A percentile compares a stretch with the other conserved stretches of the same genome.
Evolutionary conservation across 192 early-diverging fungal species (phyloP).

Genomic region (Coemansia sp.): DNA sequence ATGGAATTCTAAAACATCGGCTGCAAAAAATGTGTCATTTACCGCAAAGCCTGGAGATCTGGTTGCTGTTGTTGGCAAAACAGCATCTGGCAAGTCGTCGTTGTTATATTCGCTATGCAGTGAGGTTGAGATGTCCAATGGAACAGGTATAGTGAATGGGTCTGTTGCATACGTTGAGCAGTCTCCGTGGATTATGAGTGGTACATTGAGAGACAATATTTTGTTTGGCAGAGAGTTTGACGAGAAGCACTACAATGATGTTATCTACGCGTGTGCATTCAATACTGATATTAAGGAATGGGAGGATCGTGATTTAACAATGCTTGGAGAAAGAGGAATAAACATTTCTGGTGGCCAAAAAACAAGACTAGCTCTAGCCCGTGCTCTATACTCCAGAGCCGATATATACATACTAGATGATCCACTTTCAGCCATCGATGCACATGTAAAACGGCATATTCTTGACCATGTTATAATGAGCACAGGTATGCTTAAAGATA

Average conservation of each 20-base stretch:
- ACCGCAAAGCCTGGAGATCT: constrained; percentile 50
- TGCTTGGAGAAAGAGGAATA: constrained; percentile 53
- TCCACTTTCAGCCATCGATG: constrained; percentile 80
- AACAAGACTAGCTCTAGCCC: constrained; percentile 77
- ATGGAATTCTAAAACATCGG: neutral
- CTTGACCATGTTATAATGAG: constrained; percentile 58
- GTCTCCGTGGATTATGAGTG: constrained; percentile 67
- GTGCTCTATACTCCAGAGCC: constrained; percentile 70
- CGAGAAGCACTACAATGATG: constrained; percentile 53
- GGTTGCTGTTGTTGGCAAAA: constrained; percentile 61
- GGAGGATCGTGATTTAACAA: constrained; percentile 12
- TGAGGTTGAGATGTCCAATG: constrained; percentile 31
- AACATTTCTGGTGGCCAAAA: constrained; percentile 79
- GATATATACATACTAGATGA: constrained; percentile 80
- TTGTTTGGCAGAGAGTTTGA: constrained; percentile 33
- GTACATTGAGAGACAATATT: constrained; percentile 69
- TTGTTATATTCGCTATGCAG: constrained; percentile 29
- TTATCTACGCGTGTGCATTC: constrained; percentile 12
- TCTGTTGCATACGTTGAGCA: constrained; percentile 26
- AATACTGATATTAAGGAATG: constrained; percentile 16
- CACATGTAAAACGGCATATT: constrained; percentile 54
- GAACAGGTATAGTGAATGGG: constrained; percentile 57
- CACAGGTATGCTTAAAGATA: constrained; percentile 58
- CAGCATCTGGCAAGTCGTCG: constrained; percentile 72
- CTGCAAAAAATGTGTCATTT: constrained; percentile 47